Conservation (phyloP, 2,329 filamentous ascomycete species). For the Talaromyces amestolkiae region DNA sequence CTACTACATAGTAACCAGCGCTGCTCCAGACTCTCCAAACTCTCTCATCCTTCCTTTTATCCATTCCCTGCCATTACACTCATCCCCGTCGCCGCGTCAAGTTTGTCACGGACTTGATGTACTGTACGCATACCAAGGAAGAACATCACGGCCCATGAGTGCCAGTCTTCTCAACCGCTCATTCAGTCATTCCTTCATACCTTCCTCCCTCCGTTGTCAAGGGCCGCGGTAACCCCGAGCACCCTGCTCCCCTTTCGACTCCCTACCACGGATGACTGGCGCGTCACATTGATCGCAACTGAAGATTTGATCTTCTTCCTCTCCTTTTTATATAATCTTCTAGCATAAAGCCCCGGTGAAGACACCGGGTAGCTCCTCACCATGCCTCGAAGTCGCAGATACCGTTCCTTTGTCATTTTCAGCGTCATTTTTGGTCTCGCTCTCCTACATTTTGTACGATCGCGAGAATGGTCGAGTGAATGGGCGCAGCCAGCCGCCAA, state of each 20-base stretch:
- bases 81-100: not conserved
- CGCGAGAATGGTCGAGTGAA: slow-evolving; percentile 39
- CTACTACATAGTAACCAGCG: no score
- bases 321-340: slow-evolving; percentile 6
- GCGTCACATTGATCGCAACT: slow-evolving; percentile 3
- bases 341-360: not conserved
- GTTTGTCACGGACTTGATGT: not conserved
- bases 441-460: slow-evolving; percentile 52
- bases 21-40: not conserved
- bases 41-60: not conserved
- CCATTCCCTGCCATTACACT: not conserved
- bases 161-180: not conserved
- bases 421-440: slow-evolving; percentile 43
- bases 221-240: not conserved
- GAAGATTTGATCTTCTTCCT: slow-evolving; percentile 8
- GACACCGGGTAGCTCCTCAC: not conserved
- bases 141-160: slow-evolving; percentile 2
- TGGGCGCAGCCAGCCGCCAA: slow-evolving; percentile 21
- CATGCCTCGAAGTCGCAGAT: slow-evolving; percentile 51
- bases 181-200: slow-evolving; percentile 5
- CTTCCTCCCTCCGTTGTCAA: not conserved
- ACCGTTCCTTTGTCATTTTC: slow-evolving; percentile 47
- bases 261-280: slow-evolving; percentile 7
- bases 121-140: not conserved
- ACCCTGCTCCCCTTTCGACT: not conserved